Conservation (phyloP, 2,329 filamentous ascomycete species). For the Cladorrhinum sp. region DNA sequence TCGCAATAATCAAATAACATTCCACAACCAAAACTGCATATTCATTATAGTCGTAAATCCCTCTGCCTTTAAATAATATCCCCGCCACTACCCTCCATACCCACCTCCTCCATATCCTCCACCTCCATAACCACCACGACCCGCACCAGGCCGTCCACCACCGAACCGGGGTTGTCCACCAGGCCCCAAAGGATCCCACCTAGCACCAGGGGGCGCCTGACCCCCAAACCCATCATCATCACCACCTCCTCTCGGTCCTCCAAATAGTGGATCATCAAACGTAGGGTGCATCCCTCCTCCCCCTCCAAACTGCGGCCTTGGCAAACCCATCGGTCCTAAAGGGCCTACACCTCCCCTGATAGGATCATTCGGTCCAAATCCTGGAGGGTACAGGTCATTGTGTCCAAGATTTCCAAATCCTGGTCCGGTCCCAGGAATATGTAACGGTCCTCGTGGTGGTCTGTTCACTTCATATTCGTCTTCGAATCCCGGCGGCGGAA, state of each 20-base stretch:
- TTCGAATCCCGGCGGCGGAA: conserved; percentile 86
- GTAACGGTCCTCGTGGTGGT: conserved; percentile 51
- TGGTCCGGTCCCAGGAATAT: conserved; percentile 26
- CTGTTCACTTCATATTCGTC: conserved; percentile 84
- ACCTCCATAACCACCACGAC: conserved; percentile 25
- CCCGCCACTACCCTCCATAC: conserved; percentile 29
- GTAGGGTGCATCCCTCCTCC: conserved; percentile 90
- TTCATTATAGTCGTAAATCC: neutral
- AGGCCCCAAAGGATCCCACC: conserved; percentile 84
- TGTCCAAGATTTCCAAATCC: conserved; percentile 64
- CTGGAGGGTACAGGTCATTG: conserved; percentile 82
- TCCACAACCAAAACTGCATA: neutral
- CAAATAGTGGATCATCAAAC: conserved; percentile 86
- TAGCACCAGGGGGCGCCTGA: conserved; percentile 79
- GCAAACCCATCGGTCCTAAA: conserved; percentile 39
- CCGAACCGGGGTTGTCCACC: conserved; percentile 51
- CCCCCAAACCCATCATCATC: conserved; percentile 57
- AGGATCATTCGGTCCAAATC: conserved; percentile 81
- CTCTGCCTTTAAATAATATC: conserved; percentile 32
- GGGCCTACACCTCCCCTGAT: conserved; percentile 65
- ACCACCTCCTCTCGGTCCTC: conserved; percentile 49
- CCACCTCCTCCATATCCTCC: conserved; percentile 29
- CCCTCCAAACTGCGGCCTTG: conserved; percentile 54
- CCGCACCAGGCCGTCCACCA: conserved; percentile 39
- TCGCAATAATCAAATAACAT: too few species aligned